These are phyloP conservation scores for Marchantia paleacea DNA, from an alignment of 225 moss, liverwort and hornwort genomes.

Conservation along the genomic window DNA sequence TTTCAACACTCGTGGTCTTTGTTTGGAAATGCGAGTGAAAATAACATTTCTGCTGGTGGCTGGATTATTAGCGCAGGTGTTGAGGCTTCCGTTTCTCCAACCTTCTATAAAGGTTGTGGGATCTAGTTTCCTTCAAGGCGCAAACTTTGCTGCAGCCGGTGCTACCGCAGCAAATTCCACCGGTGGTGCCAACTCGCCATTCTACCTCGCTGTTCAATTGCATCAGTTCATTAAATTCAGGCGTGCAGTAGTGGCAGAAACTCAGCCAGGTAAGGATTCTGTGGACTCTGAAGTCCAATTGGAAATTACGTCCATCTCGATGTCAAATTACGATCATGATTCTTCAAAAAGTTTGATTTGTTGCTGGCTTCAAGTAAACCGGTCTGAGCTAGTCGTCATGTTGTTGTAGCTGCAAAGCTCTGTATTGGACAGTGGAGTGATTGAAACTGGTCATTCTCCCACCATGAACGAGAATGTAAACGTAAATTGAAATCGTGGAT, in stretches of 20 bases:
- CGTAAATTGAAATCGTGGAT: no score
- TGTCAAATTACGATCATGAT: neutral
- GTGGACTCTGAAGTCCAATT: neutral
- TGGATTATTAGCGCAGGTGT: neutral
- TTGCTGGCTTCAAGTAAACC: neutral
- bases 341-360: neutral
- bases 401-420: neutral
- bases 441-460: no score
- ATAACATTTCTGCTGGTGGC: no score
- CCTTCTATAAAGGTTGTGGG: neutral
- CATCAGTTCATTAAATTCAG: constrained; percentile 2
- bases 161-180: neutral
- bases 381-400: neutral
- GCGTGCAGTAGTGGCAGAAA: neutral
- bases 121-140: neutral
- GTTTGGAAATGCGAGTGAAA: no score
- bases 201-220: neutral
- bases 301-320: no score
- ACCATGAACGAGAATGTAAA: neutral
- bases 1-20: no score
- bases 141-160: constrained; percentile 4
- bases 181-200: neutral
- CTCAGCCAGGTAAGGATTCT: neutral
- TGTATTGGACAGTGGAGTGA: no score
- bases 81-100: neutral